Base-by-base conservation (phyloP, 371 early-diverging fungal species). In the Mucor lusitanicus region DNA sequence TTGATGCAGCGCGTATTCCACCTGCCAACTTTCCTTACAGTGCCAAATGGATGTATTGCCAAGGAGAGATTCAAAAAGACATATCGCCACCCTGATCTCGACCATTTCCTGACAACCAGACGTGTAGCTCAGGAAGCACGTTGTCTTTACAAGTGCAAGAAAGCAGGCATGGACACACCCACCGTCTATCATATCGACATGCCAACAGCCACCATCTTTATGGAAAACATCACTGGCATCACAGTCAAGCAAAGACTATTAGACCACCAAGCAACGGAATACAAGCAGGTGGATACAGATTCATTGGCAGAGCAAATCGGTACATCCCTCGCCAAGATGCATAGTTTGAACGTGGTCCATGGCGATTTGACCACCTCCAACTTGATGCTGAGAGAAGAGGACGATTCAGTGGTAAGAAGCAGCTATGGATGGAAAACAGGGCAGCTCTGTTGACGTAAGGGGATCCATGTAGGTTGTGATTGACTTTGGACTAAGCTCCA, bases 341-440 rank as follows among this genome's bases (percentile, higher is more conserved):
- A 99, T 80, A 77, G 75, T 28, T 68, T 85, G 32, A 93, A 96
- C 72, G 85, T 99, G 33, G 83, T 99, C 15, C 99, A 99, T 73
- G 99, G 99, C 3, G 99, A 99, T 75, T 79, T 99, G 74, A 99
- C 99, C 2, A 97, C 99, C 0, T 97, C 98, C 4, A 99, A 99
- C 75, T 81, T 99, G 72, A 87, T 99, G 77, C 42, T 96, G 35
- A 78, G 91, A 39, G 75, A 86, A 32, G 72, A 72, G 11, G 77
- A 74, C 27, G 78, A 75, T 7, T 78, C 82, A n/a, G 68, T 91
- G 79, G 91, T 83, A 81, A 68, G 53, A 5, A 59, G 5, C 30
- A 56, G 6, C 3, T 1, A 30, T 9, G 59, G 11, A 32, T n/a
- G 40, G 15, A 35, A 6, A 30, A 30, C 2, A 30, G 6, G 37